A percentile compares a stretch with the other conserved stretches of the same genome.
Evolutionary conservation across 2,329 filamentous ascomycete genomes (phyloP).

Genomic region (Claviceps sp.): DNA sequence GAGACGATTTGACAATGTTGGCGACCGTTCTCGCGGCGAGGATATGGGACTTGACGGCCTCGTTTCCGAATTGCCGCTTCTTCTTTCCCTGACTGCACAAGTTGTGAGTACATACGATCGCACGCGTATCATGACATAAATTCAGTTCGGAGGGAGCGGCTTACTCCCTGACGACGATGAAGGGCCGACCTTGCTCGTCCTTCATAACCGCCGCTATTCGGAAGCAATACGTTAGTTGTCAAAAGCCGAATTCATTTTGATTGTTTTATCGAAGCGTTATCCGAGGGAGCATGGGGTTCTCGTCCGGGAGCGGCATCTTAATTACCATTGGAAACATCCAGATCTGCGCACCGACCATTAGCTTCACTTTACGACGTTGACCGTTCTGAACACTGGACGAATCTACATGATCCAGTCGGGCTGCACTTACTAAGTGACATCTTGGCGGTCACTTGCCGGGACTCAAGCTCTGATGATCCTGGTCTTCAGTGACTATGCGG

Average conservation of each 20-base stretch:
- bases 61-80: slow-evolving; percentile 90
- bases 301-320: not conserved
- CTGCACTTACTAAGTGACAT: slow-evolving; percentile 26
- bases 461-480: slow-evolving; percentile 13
- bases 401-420: not conserved
- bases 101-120: slow-evolving; percentile 10
- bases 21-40: slow-evolving; percentile 90
- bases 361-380: slow-evolving; percentile 21
- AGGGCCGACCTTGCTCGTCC: slow-evolving; percentile 93
- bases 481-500: not conserved
- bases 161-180: slow-evolving; percentile 96
- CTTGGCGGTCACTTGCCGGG: slow-evolving; percentile 16
- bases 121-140: too few species aligned
- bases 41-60: slow-evolving; percentile 97
- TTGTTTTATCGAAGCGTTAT: not conserved
- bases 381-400: not conserved
- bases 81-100: slow-evolving; percentile 76
- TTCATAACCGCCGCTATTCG: slow-evolving; percentile 61
- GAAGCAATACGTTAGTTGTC: slow-evolving; percentile 9
- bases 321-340: slow-evolving; percentile 69
- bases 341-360: slow-evolving; percentile 37
- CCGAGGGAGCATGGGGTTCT: too few species aligned
- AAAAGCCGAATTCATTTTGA: not conserved
- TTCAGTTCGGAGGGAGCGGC: slow-evolving; percentile 21
- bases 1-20: slow-evolving; percentile 92